Evolutionary conservation across 768 basidiomycete genomes (phyloP).

Genomic region (Gautieria morchelliformis): DNA sequence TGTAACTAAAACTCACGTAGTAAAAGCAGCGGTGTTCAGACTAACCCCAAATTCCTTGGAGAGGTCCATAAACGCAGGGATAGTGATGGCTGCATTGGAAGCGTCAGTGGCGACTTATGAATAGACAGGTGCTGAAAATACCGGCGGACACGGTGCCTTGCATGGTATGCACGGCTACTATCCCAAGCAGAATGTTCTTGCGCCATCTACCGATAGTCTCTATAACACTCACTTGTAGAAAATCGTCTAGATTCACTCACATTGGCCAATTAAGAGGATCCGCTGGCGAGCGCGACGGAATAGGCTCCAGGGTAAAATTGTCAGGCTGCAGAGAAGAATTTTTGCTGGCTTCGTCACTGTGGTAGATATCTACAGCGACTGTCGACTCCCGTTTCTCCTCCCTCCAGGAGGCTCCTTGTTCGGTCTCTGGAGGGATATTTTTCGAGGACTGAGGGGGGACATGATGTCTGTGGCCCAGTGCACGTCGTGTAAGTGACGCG

Average conservation of each 20-base stretch:
- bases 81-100: neutral
- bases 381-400: no score
- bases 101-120: neutral
- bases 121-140: neutral
- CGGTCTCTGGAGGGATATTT: no score
- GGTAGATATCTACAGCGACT: no score
- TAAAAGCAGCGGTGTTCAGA: neutral
- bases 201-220: neutral
- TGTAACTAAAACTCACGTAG: neutral
- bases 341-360: no score
- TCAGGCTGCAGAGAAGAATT: no score
- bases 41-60: constrained; percentile 1
- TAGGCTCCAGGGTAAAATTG: no score
- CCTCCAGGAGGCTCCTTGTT: no score
- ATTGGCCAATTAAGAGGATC: neutral
- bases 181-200: neutral
- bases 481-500: no score
- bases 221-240: neutral
- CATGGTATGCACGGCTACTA: neutral
- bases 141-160: neutral
- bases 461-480: no score
- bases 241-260: neutral
- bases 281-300: no score
- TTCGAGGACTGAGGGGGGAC: no score
- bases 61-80: constrained; percentile 2